phyloP scores from a whole-genome alignment of 352 stramenopile genomes.

The Pythium rishiriense region DNA sequence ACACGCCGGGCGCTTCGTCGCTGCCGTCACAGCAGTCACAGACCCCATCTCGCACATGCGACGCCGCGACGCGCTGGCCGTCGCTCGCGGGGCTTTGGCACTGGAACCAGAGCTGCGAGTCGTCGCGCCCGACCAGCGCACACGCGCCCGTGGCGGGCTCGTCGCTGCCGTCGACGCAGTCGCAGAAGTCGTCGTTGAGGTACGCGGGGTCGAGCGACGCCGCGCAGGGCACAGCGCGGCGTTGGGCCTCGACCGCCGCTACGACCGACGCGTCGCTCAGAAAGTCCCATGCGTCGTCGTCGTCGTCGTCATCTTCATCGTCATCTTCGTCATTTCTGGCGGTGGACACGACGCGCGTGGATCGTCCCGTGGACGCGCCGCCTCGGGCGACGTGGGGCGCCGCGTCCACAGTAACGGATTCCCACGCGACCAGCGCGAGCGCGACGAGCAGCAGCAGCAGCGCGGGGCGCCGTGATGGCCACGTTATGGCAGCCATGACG shows the following conservation, averaged over 20 bases:
- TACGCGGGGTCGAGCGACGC: slow-evolving; percentile 31
- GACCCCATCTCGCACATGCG: slow-evolving; percentile 90
- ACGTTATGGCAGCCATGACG: background rate
- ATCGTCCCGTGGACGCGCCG: background rate
- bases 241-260: slow-evolving; percentile 19
- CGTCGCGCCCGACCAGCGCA: slow-evolving; percentile 30
- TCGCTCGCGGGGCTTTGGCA: slow-evolving; percentile 28
- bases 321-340: slow-evolving; percentile 16
- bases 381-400: background rate
- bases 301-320: slow-evolving; percentile 48
- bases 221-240: slow-evolving; percentile 30
- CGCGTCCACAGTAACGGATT: background rate
- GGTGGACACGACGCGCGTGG: background rate
- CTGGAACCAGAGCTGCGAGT: slow-evolving; percentile 31
- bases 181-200: slow-evolving; percentile 94
- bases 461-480: background rate
- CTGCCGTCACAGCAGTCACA: slow-evolving; percentile 98
- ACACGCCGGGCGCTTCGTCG: slow-evolving; percentile 73
- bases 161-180: slow-evolving; percentile 91
- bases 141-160: slow-evolving; percentile 86
- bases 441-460: slow-evolving; percentile 8
- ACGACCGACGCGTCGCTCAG: slow-evolving; percentile 53
- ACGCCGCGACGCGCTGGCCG: slow-evolving; percentile 41
- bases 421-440: background rate
- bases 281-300: slow-evolving; percentile 66